phyloP scores from a whole-genome alignment of 1,284 basidiomycete genomes.

The Malassezia brasiliensis region DNA sequence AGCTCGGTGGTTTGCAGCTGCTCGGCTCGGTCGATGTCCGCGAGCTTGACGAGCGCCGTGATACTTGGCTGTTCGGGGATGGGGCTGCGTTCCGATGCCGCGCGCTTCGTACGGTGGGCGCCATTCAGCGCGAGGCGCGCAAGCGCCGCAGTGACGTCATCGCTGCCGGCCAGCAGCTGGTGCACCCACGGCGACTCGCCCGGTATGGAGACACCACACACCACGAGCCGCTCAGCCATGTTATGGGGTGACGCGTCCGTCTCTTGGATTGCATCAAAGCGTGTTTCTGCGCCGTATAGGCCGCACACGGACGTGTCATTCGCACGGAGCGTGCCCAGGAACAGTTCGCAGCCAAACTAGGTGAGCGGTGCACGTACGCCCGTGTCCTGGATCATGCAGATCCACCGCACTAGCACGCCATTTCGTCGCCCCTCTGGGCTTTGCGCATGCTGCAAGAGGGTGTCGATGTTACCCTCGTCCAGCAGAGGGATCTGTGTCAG shows the following conservation, averaged over 20 bases:
- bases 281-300: conserved; percentile 6
- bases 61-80: conserved; percentile 3
- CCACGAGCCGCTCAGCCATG: conserved; percentile 10
- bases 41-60: conserved; percentile 19
- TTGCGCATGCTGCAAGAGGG: background rate
- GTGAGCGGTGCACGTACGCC: background rate
- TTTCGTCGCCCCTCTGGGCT: background rate
- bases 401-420: conserved; percentile 16
- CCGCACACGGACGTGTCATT: background rate
- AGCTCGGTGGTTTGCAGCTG: conserved; percentile 36
- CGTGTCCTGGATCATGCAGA: conserved; percentile 17
- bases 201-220: conserved; percentile 4
- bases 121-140: background rate
- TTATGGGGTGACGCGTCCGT: background rate
- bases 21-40: conserved; percentile 35
- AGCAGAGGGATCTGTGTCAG: conserved; percentile 11
- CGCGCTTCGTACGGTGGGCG: background rate
- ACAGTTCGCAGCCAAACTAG: conserved; percentile 13
- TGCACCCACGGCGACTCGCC: conserved; percentile 11
- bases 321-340: background rate
- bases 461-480: background rate
- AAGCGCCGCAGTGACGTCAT: background rate
- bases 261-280: background rate
- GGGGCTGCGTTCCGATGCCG: background rate
- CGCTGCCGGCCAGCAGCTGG: background rate